These are phyloP conservation scores for Lipomyces mesembrius DNA, from an alignment of 805 yeast genomes.

Conservation along the genomic window DNA sequence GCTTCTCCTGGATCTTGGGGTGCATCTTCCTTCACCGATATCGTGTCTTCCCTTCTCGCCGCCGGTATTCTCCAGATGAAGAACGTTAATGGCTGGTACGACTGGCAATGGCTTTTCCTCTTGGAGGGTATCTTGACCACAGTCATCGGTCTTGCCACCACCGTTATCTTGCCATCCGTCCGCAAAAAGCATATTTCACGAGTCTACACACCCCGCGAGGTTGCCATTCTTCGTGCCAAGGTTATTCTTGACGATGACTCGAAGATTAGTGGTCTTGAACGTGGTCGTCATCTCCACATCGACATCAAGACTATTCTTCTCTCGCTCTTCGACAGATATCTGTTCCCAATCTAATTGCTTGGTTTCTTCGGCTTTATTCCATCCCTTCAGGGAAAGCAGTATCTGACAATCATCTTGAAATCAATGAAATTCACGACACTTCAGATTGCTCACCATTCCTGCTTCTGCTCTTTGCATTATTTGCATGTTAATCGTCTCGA, in stretches of 20 bases:
- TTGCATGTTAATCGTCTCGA: conserved; percentile 41
- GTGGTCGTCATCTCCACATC: conserved; percentile 17
- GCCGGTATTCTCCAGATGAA: conserved; percentile 59
- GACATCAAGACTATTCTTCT: conserved; percentile 18
- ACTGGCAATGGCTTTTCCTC: conserved; percentile 70
- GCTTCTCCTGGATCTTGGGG: conserved; percentile 68
- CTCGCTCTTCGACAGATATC: conserved; percentile 27
- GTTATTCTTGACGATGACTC: conserved; percentile 32
- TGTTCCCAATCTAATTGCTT: conserved; percentile 30
- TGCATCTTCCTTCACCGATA: conserved; percentile 55
- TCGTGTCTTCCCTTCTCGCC: conserved; percentile 56
- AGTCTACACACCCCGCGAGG: conserved; percentile 28
- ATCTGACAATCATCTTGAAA: conserved; percentile 54
- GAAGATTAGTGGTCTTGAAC: conserved; percentile 25
- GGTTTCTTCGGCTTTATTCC: conserved; percentile 36
- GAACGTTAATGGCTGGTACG: conserved; percentile 50
- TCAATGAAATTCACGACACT: conserved; percentile 57
- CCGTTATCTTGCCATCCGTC: conserved; percentile 54
- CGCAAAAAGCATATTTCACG: conserved; percentile 29
- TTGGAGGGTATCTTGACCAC: conserved; percentile 65
- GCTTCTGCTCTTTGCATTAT: conserved; percentile 42
- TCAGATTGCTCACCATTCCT: conserved; percentile 58
- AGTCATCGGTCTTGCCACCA: conserved; percentile 55
- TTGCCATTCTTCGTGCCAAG: conserved; percentile 34
- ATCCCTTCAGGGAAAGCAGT: conserved; percentile 31